These are phyloP conservation scores for Fusarium redolens DNA, from an alignment of 2,329 filamentous ascomycete genomes.

Conservation along the genomic window DNA sequence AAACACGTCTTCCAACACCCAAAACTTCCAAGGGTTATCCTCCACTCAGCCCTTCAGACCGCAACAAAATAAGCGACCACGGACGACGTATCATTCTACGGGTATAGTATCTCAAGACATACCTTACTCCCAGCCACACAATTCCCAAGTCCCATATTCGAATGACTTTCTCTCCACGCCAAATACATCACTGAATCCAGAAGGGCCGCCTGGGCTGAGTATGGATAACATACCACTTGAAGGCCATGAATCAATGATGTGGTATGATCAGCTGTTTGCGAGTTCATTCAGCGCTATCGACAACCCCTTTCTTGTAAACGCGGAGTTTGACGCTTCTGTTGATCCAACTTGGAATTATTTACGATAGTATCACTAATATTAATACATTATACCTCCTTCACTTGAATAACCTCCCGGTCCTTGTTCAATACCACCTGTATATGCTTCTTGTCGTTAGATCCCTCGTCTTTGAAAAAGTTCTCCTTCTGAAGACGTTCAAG, in stretches of 20 bases:
- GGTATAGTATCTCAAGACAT: not conserved
- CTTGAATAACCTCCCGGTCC: constrained; percentile 18
- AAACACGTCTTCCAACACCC: not conserved
- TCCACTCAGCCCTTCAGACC: not conserved
- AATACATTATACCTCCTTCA: constrained; percentile 17
- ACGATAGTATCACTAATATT: constrained; percentile 9
- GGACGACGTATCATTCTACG: not conserved
- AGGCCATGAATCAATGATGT: constrained; percentile 51
- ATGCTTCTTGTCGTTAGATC: constrained; percentile 17
- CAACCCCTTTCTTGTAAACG: constrained; percentile 48
- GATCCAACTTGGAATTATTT: constrained; percentile 49
- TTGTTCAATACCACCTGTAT: constrained; percentile 8
- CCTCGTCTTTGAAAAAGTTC: constrained; percentile 22
- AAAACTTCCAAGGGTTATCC: not conserved
- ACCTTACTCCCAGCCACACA: not conserved
- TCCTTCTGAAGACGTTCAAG: constrained; percentile 32
- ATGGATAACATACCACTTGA: constrained; percentile 37
- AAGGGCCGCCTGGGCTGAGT: not conserved
- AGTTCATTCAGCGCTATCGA: constrained; percentile 50
- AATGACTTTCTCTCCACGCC: not conserved
- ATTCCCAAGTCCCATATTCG: not conserved
- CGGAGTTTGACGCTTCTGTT: constrained; percentile 48
- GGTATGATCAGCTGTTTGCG: constrained; percentile 51
- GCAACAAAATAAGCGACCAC: constrained; percentile 9
- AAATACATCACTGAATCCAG: not conserved